Conservation (phyloP, 2,329 filamentous ascomycete genomes). For the Apiospora koreana region DNA sequence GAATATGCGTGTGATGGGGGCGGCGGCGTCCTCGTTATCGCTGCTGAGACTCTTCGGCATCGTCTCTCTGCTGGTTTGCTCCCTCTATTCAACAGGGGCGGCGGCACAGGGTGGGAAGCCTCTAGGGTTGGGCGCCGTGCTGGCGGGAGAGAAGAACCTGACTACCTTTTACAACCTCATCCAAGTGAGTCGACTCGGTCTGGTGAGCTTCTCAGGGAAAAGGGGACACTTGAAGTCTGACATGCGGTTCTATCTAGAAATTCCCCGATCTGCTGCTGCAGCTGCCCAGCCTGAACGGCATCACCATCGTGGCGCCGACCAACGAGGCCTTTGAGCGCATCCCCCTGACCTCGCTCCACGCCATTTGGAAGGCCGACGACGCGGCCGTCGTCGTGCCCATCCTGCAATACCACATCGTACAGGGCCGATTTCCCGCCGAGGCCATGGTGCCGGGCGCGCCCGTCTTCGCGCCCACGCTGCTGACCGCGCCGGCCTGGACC, state of each 20-base stretch:
- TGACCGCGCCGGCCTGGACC: conserved; percentile 42
- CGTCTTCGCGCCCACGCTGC: conserved; percentile 44
- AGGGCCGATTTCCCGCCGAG: conserved; percentile 46
- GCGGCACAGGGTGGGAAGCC: conserved; percentile 15
- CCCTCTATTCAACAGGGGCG: not conserved
- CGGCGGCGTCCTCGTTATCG: not conserved
- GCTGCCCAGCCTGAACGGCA: conserved; percentile 43
- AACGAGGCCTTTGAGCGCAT: conserved; percentile 59
- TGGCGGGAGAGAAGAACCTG: conserved; percentile 41
- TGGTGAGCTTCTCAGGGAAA: too few species aligned
- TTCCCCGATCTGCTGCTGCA: conserved; percentile 47
- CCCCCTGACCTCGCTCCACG: conserved; percentile 49
- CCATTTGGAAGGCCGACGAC: conserved; percentile 47
- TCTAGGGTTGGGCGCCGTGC: conserved; percentile 40
- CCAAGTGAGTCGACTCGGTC: conserved; percentile 37
- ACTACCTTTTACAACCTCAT: conserved; percentile 46
- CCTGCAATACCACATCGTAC: conserved; percentile 63
- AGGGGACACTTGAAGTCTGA: too few species aligned
- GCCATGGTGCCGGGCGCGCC: conserved; percentile 38
- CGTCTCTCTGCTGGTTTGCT: not conserved
- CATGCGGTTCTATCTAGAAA: too few species aligned
- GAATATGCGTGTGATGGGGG: not conserved
- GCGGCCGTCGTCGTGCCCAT: conserved; percentile 47
- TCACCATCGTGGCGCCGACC: conserved; percentile 58
- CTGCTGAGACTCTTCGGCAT: not conserved